Evolutionary conservation across 768 basidiomycete species (phyloP).

Genomic region (Rhodotorula kratochvilovae): DNA sequence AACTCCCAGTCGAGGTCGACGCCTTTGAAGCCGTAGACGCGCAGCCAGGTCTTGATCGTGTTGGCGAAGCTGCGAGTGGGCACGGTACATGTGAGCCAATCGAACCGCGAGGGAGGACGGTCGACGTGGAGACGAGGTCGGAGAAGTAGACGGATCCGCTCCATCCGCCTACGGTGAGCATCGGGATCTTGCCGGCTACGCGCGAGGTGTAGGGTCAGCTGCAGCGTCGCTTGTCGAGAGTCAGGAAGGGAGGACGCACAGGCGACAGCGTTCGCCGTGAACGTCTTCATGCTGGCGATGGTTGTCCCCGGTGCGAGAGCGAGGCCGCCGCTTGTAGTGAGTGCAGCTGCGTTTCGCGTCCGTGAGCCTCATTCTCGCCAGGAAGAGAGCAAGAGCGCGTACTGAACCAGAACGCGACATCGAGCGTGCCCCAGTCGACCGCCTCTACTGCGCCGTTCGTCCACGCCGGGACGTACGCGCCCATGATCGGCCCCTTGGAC

Average conservation of each 20-base stretch:
- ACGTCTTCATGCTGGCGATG: conserved; percentile 1
- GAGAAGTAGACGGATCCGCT: conserved; percentile 28
- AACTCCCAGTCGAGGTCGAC: conserved; percentile 47
- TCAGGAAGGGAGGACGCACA: background rate
- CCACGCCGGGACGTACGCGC: conserved; percentile 24
- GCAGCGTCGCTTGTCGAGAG: background rate
- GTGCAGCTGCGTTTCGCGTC: background rate
- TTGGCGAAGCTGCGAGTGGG: conserved; percentile 8
- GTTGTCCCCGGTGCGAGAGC: conserved; percentile 1
- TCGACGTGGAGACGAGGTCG: conserved; percentile 18
- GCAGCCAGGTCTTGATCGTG: conserved; percentile 14
- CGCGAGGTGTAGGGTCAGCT: too few species aligned
- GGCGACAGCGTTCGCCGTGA: background rate
- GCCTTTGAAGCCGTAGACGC: conserved; percentile 8
- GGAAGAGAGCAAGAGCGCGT: background rate
- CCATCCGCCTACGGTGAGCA: conserved; percentile 27
- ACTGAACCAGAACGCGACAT: conserved; percentile 27
- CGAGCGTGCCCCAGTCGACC: conserved; percentile 11
- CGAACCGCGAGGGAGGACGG: too few species aligned
- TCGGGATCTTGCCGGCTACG: conserved; percentile 7
- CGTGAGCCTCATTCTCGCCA: too few species aligned
- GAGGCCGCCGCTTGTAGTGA: conserved; percentile 8
- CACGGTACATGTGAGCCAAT: too few species aligned
- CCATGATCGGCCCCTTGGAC: background rate
- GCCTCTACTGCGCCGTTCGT: background rate